Conservation (phyloP, 805 yeast genomes). For the Maudiozyma saulgeensis region DNA sequence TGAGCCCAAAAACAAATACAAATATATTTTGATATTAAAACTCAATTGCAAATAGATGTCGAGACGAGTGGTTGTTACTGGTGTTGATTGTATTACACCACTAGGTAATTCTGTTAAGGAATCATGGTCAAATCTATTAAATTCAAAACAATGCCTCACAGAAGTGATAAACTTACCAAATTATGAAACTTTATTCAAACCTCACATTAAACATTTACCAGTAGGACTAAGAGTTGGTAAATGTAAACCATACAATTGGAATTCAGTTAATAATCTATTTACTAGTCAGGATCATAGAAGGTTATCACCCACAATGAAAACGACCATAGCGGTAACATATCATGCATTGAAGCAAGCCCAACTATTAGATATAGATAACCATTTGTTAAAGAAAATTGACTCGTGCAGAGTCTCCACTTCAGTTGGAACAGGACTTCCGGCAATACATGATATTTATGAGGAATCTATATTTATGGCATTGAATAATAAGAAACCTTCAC, state of each 20-base stretch:
- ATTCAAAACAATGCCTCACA: constrained; percentile 47
- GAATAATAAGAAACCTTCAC: constrained; percentile 54
- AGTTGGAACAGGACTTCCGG: constrained; percentile 92
- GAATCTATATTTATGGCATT: constrained; percentile 33
- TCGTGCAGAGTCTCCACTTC: constrained; percentile 48
- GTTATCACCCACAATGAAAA: constrained; percentile 64
- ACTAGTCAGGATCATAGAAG: constrained; percentile 43
- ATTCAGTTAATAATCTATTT: constrained; percentile 33
- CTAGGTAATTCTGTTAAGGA: constrained; percentile 58
- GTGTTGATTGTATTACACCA: constrained; percentile 80
- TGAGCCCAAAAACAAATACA: too few species aligned
- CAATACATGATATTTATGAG: constrained; percentile 55
- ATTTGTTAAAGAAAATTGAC: constrained; percentile 2
- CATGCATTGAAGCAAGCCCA: constrained; percentile 71
- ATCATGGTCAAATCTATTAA: constrained; percentile 47
- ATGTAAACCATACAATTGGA: constrained; percentile 37
- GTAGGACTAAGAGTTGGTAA: constrained; percentile 59
- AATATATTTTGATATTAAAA: too few species aligned
- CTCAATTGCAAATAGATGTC: constrained; percentile 1
- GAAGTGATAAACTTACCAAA: constrained; percentile 37
- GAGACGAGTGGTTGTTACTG: constrained; percentile 81
- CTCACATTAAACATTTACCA: constrained; percentile 44
- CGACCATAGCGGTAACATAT: constrained; percentile 63
- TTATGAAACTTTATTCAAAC: constrained; percentile 32
- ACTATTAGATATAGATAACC: constrained; percentile 34